phyloP scores from a whole-genome alignment of 2,329 filamentous ascomycete genomes.

The Sporothrix euskadiensis region DNA sequence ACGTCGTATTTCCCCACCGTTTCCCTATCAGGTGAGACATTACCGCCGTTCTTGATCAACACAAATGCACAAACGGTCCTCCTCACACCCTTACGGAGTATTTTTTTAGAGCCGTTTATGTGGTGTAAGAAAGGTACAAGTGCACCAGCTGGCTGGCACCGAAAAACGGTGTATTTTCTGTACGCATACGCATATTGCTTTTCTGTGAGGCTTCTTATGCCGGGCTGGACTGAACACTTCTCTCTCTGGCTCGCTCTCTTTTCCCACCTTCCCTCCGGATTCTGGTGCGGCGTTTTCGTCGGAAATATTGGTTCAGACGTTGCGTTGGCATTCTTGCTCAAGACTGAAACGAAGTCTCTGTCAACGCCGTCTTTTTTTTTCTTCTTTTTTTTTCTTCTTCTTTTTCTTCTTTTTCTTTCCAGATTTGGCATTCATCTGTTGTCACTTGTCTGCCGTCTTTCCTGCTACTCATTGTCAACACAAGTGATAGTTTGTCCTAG shows the following conservation, averaged over 20 bases:
- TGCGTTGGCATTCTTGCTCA: neutral
- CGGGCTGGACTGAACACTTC: slow-evolving; percentile 2
- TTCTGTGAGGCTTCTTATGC: neutral
- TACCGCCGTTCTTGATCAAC: neutral
- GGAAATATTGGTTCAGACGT: neutral
- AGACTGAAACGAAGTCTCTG: neutral
- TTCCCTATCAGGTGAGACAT: slow-evolving; percentile 12
- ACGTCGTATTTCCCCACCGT: neutral
- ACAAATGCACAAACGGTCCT: neutral
- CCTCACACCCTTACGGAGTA: neutral
- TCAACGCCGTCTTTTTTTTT: neutral
- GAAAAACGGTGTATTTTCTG: neutral
- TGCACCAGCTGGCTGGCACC: slow-evolving; percentile 2
- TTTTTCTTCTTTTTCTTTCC: neutral
- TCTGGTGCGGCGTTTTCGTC: neutral
- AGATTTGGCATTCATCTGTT: neutral
- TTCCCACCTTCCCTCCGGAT: neutral
- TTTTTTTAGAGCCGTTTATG: neutral
- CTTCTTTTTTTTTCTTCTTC: neutral
- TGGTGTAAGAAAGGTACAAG: neutral
- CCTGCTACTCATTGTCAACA: neutral
- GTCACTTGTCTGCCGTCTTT: neutral
- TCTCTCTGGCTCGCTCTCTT: neutral
- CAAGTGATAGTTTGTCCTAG: neutral
- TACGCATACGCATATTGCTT: neutral